A percentile compares a stretch with the other conserved stretches of the same genome.
These are phyloP conservation scores for Emericellopsis atlantica DNA, from an alignment of 2,329 filamentous ascomycete species.

Conservation along the genomic window DNA sequence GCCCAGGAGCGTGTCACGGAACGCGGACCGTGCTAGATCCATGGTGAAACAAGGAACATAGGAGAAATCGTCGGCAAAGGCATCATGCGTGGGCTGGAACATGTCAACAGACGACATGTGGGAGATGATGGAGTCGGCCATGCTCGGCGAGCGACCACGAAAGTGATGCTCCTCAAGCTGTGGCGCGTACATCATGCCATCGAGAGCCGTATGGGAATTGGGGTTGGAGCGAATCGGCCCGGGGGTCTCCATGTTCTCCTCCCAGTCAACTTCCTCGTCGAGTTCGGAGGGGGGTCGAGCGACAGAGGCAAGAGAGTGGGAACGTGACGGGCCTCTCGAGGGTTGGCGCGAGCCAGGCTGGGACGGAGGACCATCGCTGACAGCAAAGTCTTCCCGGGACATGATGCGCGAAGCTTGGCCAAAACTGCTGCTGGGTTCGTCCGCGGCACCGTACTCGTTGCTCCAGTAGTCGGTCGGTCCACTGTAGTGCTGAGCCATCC, in stretches of 20 bases:
- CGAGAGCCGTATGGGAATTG: constrained; percentile 46
- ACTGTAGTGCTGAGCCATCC: constrained; percentile 34
- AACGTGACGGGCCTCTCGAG: constrained; percentile 29
- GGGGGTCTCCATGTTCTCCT: constrained; percentile 42
- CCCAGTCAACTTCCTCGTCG: constrained; percentile 21
- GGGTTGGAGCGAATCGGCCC: constrained; percentile 38
- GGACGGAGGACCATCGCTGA: constrained; percentile 21
- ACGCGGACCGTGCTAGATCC: constrained; percentile 67
- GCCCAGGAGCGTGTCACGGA: constrained; percentile 85
- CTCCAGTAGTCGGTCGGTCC: constrained; percentile 64
- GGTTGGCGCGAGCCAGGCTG: constrained; percentile 22
- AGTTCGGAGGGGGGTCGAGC: constrained; percentile 11
- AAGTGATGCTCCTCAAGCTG: constrained; percentile 48
- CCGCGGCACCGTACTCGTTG: constrained; percentile 60
- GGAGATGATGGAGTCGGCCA: constrained; percentile 65
- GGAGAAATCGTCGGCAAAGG: constrained; percentile 74
- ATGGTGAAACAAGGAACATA: constrained; percentile 92
- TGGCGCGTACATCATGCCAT: constrained; percentile 66
- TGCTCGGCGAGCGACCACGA: constrained; percentile 63
- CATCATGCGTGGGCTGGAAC: constrained; percentile 44
- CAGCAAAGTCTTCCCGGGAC: constrained; percentile 24
- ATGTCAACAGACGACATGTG: constrained; percentile 55
- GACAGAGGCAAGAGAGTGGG: constrained; percentile 30
- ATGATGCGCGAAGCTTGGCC: constrained; percentile 27
- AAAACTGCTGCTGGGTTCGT: constrained; percentile 33